Evolutionary conservation across 169 alveolate species (phyloP).

Genomic region (Plasmodium yoelii): DNA sequence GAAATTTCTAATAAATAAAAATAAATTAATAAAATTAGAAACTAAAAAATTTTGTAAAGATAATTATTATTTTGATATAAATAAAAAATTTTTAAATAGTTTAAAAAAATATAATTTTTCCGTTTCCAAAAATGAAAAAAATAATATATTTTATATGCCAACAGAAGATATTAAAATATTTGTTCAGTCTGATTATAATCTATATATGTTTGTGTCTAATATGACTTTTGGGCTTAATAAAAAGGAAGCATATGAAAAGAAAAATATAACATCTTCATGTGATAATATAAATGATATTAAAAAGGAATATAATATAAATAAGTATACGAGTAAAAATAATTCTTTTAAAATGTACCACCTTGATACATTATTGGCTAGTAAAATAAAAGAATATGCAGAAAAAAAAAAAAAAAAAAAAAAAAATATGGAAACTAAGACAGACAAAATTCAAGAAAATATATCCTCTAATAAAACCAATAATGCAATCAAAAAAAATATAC

Average conservation of each 20-base stretch:
- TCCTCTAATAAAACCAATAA: not conserved
- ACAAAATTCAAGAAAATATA: not conserved
- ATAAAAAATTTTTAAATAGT: constrained; percentile 22
- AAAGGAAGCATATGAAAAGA: not conserved
- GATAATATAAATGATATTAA: not conserved
- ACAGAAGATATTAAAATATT: constrained; percentile 31
- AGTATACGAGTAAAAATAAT: not conserved
- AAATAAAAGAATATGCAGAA: constrained; percentile 6
- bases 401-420: constrained; percentile 3
- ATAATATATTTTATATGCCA: constrained; percentile 37
- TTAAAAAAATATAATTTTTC: constrained; percentile 42
- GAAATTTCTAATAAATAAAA: not conserved
- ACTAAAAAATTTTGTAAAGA: constrained; percentile 28
- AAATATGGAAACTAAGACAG: not conserved
- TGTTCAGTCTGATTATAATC: constrained; percentile 48
- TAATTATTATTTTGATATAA: constrained; percentile 43
- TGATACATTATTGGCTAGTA: constrained; percentile 26
- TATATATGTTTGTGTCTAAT: constrained; percentile 49
- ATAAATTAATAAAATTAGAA: constrained; percentile 43
- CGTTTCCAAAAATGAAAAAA: constrained; percentile 38
- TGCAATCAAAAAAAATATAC: not conserved
- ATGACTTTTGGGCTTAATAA: constrained; percentile 34
- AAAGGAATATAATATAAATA: not conserved
- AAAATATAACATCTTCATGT: no score
- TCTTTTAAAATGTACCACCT: constrained; percentile 11